phyloP scores from a whole-genome alignment of 257 asterid genomes.

The Coffea canephora region DNA sequence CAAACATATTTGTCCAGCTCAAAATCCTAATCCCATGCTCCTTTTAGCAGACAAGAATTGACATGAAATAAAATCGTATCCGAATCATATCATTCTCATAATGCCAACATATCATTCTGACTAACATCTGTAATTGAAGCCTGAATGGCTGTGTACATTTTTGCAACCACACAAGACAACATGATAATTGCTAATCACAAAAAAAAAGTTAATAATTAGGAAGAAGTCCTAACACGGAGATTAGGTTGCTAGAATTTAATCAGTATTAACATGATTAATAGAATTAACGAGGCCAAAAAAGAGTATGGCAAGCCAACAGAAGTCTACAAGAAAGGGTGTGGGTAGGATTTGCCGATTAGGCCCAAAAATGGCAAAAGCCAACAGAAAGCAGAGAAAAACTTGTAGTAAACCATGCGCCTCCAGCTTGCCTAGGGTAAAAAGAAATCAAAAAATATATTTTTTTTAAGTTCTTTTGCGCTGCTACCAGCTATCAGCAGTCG shows the following conservation, averaged over 20 bases:
- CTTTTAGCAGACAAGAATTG: constrained; percentile 71
- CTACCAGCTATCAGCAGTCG: not conserved
- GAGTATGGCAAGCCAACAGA: constrained; percentile 21
- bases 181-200: not conserved
- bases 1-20: constrained; percentile 34
- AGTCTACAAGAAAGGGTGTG: constrained; percentile 21
- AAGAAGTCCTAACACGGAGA: not conserved
- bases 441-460: not conserved
- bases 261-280: constrained; percentile 25
- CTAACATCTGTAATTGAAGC: constrained; percentile 30
- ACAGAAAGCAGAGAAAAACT: constrained; percentile 20
- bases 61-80: constrained; percentile 55
- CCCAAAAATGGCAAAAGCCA: constrained; percentile 38
- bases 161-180: not conserved
- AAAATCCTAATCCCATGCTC: constrained; percentile 61
- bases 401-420: constrained; percentile 18
- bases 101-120: constrained; percentile 36
- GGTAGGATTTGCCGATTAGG: constrained; percentile 20
- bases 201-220: not conserved
- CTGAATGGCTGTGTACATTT: not conserved
- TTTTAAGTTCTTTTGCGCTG: not conserved
- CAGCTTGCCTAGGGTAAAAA: constrained; percentile 21
- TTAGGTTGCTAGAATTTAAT: not conserved
- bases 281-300: constrained; percentile 18
- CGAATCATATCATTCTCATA: constrained; percentile 59